Evolutionary conservation across 208 protist genomes (phyloP).

Genomic region (Leishmania tropica): DNA sequence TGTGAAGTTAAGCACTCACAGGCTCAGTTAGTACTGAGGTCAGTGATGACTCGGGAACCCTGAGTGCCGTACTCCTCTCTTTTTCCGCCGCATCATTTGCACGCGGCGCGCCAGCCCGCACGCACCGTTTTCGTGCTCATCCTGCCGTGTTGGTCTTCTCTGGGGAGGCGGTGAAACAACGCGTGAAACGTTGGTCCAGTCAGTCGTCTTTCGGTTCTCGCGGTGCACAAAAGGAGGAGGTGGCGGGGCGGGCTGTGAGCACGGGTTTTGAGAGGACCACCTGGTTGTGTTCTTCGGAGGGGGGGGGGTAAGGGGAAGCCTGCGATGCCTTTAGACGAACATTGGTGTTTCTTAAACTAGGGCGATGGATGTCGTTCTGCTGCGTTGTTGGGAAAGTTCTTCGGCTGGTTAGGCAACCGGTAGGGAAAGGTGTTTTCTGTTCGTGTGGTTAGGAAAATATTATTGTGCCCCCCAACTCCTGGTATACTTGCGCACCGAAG

Average conservation of each 20-base stretch:
- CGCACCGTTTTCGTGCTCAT: neutral
- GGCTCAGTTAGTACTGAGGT: neutral
- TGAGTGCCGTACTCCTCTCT: slow-evolving; percentile 2
- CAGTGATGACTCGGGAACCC: slow-evolving; percentile 5
- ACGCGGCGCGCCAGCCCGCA: too few relatives aligned
- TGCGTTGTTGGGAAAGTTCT: too few relatives aligned
- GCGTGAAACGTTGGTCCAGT: neutral
- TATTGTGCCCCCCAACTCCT: too few relatives aligned
- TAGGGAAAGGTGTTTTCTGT: too few relatives aligned
- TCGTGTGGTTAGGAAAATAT: too few relatives aligned
- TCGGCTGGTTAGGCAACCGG: too few relatives aligned
- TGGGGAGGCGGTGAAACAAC: neutral
- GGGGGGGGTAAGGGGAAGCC: too few relatives aligned
- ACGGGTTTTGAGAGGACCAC: too few relatives aligned
- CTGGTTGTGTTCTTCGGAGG: too few relatives aligned
- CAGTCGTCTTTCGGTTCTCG: too few relatives aligned
- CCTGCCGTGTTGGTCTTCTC: neutral
- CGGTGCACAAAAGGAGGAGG: neutral
- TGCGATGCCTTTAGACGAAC: too few relatives aligned
- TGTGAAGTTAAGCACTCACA: slow-evolving; percentile 1
- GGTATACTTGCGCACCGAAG: accelerated
- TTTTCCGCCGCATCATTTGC: slow-evolving; percentile 2
- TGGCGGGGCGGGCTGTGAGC: neutral
- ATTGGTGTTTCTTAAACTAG: too few relatives aligned
- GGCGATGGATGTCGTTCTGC: accelerated